These are phyloP conservation scores for Agastache rugosa DNA, from an alignment of 257 asterid genomes.

Conservation along the genomic window DNA sequence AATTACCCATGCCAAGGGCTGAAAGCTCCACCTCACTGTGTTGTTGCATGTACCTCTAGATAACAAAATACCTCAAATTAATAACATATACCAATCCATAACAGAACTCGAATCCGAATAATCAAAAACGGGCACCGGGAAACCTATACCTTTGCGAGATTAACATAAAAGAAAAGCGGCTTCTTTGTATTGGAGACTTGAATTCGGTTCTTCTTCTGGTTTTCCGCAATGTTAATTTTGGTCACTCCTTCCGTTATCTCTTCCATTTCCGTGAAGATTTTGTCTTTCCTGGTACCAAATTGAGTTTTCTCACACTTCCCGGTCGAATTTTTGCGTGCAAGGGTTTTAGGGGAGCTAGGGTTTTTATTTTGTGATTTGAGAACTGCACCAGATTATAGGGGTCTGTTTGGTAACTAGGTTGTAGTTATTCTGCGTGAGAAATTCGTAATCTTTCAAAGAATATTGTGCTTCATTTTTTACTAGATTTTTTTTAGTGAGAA, in stretches of 20 bases:
- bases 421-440: neutral
- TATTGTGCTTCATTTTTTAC: too few species aligned
- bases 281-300: neutral
- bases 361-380: slow-evolving; percentile 38
- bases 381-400: slow-evolving; percentile 11
- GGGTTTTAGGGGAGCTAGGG: slow-evolving; percentile 46
- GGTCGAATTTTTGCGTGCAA: slow-evolving; percentile 1
- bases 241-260: slow-evolving; percentile 63
- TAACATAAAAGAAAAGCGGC: slow-evolving; percentile 84
- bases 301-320: slow-evolving; percentile 16
- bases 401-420: slow-evolving; percentile 26
- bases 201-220: slow-evolving; percentile 74
- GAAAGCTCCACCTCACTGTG: slow-evolving; percentile 88
- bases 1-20: slow-evolving; percentile 89
- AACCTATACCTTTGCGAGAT: slow-evolving; percentile 68
- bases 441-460: too few species aligned
- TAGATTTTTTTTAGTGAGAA: too few species aligned
- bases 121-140: neutral
- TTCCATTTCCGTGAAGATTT: slow-evolving; percentile 48
- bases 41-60: slow-evolving; percentile 83
- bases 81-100: neutral
- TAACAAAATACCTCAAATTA: slow-evolving; percentile 22
- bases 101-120: slow-evolving; percentile 15
- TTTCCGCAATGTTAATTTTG: slow-evolving; percentile 54
- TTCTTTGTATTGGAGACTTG: slow-evolving; percentile 81